A percentile compares a stretch with the other conserved stretches of the same genome.
Conservation (phyloP, 768 basidiomycete species). For the Steccherinum ochraceum region DNA sequence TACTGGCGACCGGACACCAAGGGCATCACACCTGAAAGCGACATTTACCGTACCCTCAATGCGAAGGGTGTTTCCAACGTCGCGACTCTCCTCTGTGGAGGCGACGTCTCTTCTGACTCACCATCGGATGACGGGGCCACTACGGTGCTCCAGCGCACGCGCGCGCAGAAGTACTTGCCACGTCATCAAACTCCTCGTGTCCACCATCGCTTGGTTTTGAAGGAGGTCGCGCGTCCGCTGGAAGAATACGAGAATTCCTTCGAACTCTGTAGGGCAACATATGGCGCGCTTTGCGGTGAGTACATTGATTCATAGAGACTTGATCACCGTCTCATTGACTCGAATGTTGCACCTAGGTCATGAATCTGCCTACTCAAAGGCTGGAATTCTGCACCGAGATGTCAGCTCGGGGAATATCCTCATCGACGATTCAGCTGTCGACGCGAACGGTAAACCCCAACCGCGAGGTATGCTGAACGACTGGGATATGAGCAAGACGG, state of each 20-base stretch:
- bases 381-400: constrained; percentile 1
- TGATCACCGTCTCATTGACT: too few species aligned
- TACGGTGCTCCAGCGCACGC: too few species aligned
- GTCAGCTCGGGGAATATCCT: background rate
- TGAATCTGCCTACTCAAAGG: too few species aligned
- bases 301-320: too few species aligned
- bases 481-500: constrained; percentile 2
- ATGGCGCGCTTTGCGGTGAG: too few species aligned
- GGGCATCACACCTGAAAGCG: background rate
- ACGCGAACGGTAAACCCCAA: too few species aligned
- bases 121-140: too few species aligned
- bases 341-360: too few species aligned
- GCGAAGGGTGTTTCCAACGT: background rate
- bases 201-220: constrained; percentile 1
- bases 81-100: background rate
- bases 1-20: background rate
- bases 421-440: too few species aligned
- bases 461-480: constrained; percentile 4
- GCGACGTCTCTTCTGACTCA: background rate
- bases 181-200: too few species aligned
- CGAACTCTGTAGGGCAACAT: background rate
- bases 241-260: background rate
- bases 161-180: too few species aligned
- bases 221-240: constrained; percentile 3
- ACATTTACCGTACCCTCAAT: background rate